Evolutionary conservation across 2,329 filamentous ascomycete species (phyloP).

Genomic region (Pseudogymnoascus sp.): DNA sequence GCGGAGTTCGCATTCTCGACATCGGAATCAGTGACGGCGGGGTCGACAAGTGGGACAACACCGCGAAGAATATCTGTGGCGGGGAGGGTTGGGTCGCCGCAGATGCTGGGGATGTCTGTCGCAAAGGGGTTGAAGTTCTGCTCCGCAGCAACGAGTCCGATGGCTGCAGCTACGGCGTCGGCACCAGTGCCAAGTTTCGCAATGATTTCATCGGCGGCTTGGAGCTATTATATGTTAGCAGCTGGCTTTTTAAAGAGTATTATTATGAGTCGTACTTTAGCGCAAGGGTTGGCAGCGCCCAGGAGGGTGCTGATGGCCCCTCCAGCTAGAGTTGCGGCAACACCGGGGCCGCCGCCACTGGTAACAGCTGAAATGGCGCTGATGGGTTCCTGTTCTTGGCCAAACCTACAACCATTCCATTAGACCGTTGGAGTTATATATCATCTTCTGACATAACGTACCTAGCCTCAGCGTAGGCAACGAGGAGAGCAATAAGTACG

Average conservation of each 20-base stretch:
- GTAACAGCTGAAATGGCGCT: conserved; percentile 45
- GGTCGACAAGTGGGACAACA: conserved; percentile 60
- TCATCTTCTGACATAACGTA: conserved; percentile 19
- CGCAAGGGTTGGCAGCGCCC: conserved; percentile 58
- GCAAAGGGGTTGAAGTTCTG: conserved; percentile 67
- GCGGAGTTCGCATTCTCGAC: conserved; percentile 53
- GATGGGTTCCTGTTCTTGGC: conserved; percentile 55
- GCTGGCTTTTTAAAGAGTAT: neutral
- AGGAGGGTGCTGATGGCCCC: conserved; percentile 54
- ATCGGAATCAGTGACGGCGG: conserved; percentile 49
- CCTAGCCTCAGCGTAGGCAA: conserved; percentile 26
- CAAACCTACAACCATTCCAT: conserved; percentile 38
- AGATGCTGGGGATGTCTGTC: conserved; percentile 53
- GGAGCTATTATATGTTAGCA: conserved; percentile 38
- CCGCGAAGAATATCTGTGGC: conserved; percentile 53
- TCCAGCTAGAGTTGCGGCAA: conserved; percentile 56
- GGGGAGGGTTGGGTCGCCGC: conserved; percentile 55
- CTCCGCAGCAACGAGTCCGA: conserved; percentile 57
- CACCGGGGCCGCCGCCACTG: conserved; percentile 49
- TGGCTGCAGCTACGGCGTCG: conserved; percentile 54
- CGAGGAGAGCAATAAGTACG: conserved; percentile 20
- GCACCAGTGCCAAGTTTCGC: conserved; percentile 50
- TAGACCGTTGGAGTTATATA: conserved; percentile 8
- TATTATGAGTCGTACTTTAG: conserved; percentile 38
- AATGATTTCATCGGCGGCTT: conserved; percentile 57